Conservation (phyloP, 2,329 filamentous ascomycete species). For the Didymella lethalis region DNA sequence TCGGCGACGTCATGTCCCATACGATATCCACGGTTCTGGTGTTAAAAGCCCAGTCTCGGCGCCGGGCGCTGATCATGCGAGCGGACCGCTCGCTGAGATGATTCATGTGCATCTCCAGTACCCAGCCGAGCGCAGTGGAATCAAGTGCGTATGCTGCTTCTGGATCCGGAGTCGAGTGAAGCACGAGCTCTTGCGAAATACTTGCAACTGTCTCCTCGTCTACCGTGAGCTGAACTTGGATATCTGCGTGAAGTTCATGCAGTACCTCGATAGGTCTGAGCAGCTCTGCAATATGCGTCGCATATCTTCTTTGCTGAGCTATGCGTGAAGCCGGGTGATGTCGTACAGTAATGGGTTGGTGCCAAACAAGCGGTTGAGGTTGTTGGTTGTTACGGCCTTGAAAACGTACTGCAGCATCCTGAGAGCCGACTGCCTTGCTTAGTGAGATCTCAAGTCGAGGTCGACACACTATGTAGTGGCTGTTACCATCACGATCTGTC, state of each 20-base stretch:
- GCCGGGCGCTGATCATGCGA: neutral
- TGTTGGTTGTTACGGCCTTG: neutral
- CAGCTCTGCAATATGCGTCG: neutral
- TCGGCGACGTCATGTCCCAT: neutral
- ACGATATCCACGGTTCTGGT: neutral
- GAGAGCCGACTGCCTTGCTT: neutral
- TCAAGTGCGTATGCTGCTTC: neutral
- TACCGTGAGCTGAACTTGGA: neutral
- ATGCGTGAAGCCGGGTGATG: neutral
- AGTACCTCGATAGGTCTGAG: neutral
- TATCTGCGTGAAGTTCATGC: neutral
- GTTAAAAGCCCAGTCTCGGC: neutral
- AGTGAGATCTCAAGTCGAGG: neutral
- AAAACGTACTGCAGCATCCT: neutral
- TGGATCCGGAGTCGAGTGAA: neutral
- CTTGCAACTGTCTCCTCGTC: neutral
- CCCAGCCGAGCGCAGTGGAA: neutral
- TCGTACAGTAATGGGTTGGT: neutral
- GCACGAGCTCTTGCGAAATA: neutral
- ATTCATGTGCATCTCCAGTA: neutral
- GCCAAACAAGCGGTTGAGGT: neutral
- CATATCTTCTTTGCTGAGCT: neutral
- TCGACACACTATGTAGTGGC: neutral
- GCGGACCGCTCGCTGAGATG: neutral
- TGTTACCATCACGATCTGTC: neutral